A percentile compares a stretch with the other conserved stretches of the same genome.
Evolutionary conservation across 2,329 filamentous ascomycete genomes (phyloP).

Genomic region (Thelonectria olida): DNA sequence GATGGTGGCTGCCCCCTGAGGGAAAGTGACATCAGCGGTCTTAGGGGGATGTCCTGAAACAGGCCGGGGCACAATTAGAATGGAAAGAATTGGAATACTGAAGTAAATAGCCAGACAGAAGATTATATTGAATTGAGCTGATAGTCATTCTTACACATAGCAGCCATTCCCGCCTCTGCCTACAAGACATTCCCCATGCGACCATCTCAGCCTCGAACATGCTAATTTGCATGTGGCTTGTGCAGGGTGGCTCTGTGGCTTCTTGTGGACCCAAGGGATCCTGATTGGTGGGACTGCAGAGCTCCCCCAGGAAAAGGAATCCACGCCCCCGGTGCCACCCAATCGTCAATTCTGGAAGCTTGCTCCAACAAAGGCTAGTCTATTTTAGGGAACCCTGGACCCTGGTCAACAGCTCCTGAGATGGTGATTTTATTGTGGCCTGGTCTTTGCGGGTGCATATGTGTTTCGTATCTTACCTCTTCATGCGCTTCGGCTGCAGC

Average conservation of each 20-base stretch:
- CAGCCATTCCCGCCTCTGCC: background rate
- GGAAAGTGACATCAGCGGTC: too few species aligned
- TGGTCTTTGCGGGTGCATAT: background rate
- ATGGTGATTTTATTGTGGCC: constrained; percentile 7
- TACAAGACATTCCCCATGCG: constrained; percentile 1
- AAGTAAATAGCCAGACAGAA: too few species aligned
- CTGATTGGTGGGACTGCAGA: constrained; percentile 7
- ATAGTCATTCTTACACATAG: background rate
- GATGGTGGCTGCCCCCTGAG: background rate
- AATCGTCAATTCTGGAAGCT: constrained; percentile 16
- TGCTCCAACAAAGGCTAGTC: constrained; percentile 4
- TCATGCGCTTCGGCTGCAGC: constrained; percentile 10
- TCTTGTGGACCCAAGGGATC: too few species aligned
- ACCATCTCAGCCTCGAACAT: constrained; percentile 12
- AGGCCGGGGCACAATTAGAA: too few species aligned
- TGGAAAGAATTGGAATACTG: background rate
- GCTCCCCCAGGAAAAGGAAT: constrained; percentile 10
- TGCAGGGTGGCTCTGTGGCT: background rate
- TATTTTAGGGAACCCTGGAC: background rate
- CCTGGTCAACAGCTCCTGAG: constrained; percentile 2
- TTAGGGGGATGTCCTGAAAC: too few species aligned
- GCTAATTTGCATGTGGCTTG: constrained; percentile 15
- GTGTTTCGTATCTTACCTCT: background rate
- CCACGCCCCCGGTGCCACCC: constrained; percentile 5
- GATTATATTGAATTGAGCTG: background rate